Conservation (phyloP, 176 grass and related monocot species). For the Carex littledalei region DNA sequence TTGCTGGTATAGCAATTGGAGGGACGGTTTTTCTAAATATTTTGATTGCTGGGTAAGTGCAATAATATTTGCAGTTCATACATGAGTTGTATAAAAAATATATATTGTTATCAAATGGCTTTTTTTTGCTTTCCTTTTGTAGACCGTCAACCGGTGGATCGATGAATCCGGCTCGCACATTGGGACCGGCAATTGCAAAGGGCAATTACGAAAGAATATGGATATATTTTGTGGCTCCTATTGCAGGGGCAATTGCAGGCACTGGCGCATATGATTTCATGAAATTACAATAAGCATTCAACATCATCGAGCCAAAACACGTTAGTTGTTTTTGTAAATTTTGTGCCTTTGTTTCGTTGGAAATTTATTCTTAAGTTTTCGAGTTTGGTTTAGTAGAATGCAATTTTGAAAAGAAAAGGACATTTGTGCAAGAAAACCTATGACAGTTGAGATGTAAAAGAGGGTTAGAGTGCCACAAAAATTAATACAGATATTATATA, state of each 20-base stretch:
- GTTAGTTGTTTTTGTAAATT: not conserved
- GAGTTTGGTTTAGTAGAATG: not conserved
- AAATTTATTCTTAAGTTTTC: not conserved
- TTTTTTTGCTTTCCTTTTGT: not conserved
- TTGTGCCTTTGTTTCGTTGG: not conserved
- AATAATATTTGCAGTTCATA: not conserved
- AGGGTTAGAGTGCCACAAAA: not conserved
- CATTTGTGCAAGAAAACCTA: not conserved
- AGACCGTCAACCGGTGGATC: conserved; percentile 31
- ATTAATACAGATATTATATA: not conserved
- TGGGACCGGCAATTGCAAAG: conserved; percentile 29
- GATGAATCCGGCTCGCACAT: conserved; percentile 27
- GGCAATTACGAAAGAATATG: conserved; percentile 25
- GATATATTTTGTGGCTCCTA: conserved; percentile 27
- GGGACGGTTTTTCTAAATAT: conserved; percentile 18
- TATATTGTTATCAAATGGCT: not conserved
- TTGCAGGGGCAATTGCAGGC: conserved; percentile 21
- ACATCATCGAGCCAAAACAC: not conserved
- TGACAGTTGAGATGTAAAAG: not conserved
- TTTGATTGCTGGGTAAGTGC: conserved; percentile 23
- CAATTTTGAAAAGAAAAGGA: not conserved
- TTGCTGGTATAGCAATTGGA: conserved; percentile 21
- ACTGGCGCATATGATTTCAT: conserved; percentile 22
- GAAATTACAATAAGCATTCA: not conserved
- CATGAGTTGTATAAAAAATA: not conserved